These are phyloP conservation scores for Ceratocystis eucalypticola DNA, from an alignment of 2,329 filamentous ascomycete species.

Conservation along the genomic window DNA sequence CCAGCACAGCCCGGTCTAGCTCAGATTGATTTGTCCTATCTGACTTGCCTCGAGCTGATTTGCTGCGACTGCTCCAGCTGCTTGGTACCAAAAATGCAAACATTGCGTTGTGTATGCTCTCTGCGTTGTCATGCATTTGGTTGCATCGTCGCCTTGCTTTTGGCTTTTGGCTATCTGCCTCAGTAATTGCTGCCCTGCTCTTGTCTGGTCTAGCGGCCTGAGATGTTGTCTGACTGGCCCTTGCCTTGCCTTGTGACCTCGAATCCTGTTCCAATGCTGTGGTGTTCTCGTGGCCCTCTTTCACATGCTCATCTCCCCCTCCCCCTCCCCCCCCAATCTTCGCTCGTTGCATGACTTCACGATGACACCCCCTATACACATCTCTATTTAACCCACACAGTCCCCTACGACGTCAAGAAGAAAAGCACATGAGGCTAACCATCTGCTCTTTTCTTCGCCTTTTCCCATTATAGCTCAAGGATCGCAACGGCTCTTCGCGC, in stretches of 20 bases:
- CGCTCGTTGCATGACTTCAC: not conserved
- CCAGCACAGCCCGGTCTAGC: not conserved
- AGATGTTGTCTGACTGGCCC: too few relatives aligned
- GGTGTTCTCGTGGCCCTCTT: too few relatives aligned
- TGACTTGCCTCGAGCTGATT: not conserved
- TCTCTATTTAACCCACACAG: too few relatives aligned
- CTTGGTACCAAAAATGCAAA: not conserved
- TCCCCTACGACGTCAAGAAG: not conserved
- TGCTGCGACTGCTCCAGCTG: not conserved
- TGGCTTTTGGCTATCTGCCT: too few relatives aligned
- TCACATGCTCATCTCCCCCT: too few relatives aligned
- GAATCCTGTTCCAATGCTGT: too few relatives aligned
- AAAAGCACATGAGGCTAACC: slow-evolving; percentile 11
- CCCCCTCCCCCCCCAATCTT: not conserved
- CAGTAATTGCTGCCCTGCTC: too few relatives aligned
- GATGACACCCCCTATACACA: too few relatives aligned
- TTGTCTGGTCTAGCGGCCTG: too few relatives aligned
- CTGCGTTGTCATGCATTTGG: not conserved
- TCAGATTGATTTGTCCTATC: not conserved
- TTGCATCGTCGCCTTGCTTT: too few relatives aligned
- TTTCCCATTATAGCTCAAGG: slow-evolving; percentile 38
- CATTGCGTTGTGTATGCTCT: not conserved
- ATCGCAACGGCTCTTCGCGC: slow-evolving; percentile 48
- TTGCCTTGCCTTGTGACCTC: too few relatives aligned
- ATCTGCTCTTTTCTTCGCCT: slow-evolving; percentile 17